Evolutionary conservation across 2,329 filamentous ascomycete genomes (phyloP).

Genomic region (Claviceps maximensis): DNA sequence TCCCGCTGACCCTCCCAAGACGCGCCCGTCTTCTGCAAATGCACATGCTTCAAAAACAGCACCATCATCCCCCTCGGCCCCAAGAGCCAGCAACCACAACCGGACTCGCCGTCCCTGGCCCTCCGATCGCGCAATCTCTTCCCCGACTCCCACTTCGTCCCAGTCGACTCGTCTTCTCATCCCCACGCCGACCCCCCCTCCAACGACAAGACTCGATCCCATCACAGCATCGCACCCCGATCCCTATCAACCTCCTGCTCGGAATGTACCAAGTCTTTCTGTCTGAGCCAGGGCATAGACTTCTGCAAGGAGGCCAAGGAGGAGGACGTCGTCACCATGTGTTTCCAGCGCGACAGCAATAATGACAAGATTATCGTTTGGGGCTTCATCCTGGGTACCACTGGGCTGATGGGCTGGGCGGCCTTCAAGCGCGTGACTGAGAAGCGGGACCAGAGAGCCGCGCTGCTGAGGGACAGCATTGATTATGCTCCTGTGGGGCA

Average conservation of each 20-base stretch:
- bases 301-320: conserved; percentile 51
- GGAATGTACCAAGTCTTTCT: conserved; percentile 53
- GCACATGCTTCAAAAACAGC: conserved; percentile 57
- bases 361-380: conserved; percentile 56
- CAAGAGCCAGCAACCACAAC: conserved; percentile 17
- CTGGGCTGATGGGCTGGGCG: conserved; percentile 47
- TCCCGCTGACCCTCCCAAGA: conserved; percentile 30
- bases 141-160: conserved; percentile 10
- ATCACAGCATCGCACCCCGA: conserved; percentile 13
- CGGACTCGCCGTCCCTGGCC: conserved; percentile 10
- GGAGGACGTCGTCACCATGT: conserved; percentile 47
- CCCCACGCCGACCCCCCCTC: neutral
- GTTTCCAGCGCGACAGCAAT: conserved; percentile 53
- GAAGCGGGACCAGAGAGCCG: conserved; percentile 19
- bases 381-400: conserved; percentile 46
- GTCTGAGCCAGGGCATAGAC: conserved; percentile 43
- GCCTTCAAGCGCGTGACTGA: conserved; percentile 36
- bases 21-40: conserved; percentile 55
- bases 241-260: conserved; percentile 37
- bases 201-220: neutral
- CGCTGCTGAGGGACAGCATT: conserved; percentile 15
- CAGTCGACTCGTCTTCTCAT: conserved; percentile 7
- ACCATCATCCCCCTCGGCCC: conserved; percentile 51
- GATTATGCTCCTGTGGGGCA: conserved; percentile 15
- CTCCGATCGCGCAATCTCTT: conserved; percentile 10